A percentile compares a stretch with the other conserved stretches of the same genome.
Evolutionary conservation across 169 alveolate species (phyloP).

Genomic region (Cytauxzoon felis): DNA sequence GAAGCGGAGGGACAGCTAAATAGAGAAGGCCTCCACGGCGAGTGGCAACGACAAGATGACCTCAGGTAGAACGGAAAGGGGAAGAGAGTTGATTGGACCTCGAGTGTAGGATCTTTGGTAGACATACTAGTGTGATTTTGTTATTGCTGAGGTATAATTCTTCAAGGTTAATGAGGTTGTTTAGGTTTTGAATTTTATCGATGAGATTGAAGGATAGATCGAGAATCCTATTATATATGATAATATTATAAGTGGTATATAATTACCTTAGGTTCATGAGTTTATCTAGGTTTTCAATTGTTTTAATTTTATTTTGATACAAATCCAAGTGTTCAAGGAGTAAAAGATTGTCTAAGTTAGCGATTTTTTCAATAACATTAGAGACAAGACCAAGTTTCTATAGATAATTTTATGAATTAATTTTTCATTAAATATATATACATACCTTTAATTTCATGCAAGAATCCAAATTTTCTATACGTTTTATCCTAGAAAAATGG

Average conservation of each 20-base stretch:
- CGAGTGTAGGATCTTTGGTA: no score
- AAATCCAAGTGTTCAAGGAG: slow-evolving; percentile 72
- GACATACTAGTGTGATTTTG: slow-evolving; percentile 68
- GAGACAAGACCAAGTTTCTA: slow-evolving; percentile 74
- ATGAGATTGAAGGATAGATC: slow-evolving; percentile 76
- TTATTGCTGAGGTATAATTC: slow-evolving; percentile 80
- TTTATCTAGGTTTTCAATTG: slow-evolving; percentile 73
- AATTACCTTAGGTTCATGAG: slow-evolving; percentile 65
- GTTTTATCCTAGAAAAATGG: slow-evolving; percentile 57
- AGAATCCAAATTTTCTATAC: slow-evolving; percentile 66
- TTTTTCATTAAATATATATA: not conserved
- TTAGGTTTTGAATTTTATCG: slow-evolving; percentile 66
- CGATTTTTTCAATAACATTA: slow-evolving; percentile 73
- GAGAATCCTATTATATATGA: slow-evolving; percentile 43
- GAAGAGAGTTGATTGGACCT: no score
- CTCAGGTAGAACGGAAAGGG: no score
- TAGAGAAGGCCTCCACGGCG: no score
- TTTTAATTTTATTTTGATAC: slow-evolving; percentile 74
- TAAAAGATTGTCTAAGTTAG: slow-evolving; percentile 63
- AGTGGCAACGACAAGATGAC: no score
- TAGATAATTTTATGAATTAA: not conserved
- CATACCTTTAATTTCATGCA: slow-evolving; percentile 59
- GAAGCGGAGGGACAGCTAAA: no score
- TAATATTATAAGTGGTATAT: slow-evolving; percentile 1
- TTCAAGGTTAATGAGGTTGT: slow-evolving; percentile 64